Evolutionary conservation across 202 grass and related monocot genomes (phyloP).

Genomic region (Musa balbisiana): DNA sequence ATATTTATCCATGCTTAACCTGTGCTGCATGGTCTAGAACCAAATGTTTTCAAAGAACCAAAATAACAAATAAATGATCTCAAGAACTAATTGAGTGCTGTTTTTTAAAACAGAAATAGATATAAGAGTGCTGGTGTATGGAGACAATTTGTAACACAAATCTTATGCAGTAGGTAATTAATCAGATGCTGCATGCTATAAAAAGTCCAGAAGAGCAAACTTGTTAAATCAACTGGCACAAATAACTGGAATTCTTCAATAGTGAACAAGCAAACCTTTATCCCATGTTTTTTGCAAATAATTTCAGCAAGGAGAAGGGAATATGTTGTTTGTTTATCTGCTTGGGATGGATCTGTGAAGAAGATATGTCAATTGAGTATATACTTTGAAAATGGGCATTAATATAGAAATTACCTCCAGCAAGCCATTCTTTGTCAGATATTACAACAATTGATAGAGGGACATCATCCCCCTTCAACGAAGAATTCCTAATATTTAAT

Average conservation of each 20-base stretch:
- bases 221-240: neutral
- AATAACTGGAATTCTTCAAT: constrained; percentile 4
- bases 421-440: constrained; percentile 78
- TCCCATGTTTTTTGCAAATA: constrained; percentile 75
- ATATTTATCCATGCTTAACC: too few species aligned
- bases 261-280: constrained; percentile 49
- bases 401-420: constrained; percentile 44
- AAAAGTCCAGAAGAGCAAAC: too few species aligned
- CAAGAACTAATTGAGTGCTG: too few species aligned
- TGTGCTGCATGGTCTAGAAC: too few species aligned
- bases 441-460: constrained; percentile 74
- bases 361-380: neutral
- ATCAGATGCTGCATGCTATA: neutral
- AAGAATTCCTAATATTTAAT: constrained; percentile 46
- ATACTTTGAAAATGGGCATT: neutral
- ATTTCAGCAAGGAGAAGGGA: constrained; percentile 89
- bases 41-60: too few species aligned
- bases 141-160: neutral
- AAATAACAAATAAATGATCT: too few species aligned
- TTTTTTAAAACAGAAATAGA: neutral
- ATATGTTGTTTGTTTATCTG: constrained; percentile 91
- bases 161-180: neutral
- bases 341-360: constrained; percentile 60
- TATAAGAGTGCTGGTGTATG: neutral
- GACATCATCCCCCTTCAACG: constrained; percentile 37